A percentile compares a stretch with the other conserved stretches of the same genome.
phyloP scores from a whole-genome alignment of 441 rosid species.

The Populus trichocarpa region DNA sequence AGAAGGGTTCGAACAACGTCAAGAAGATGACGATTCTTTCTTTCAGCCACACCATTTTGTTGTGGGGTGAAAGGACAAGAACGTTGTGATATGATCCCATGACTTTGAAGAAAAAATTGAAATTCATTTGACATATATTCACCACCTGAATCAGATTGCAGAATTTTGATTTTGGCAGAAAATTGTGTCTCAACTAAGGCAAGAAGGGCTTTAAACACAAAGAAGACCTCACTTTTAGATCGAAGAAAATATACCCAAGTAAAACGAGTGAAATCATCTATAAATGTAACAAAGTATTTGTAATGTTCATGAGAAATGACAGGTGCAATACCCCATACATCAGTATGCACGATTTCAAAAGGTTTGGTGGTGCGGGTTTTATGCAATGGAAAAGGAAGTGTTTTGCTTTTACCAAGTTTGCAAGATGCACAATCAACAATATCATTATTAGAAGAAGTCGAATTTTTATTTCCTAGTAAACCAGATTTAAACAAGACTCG shows the following conservation, averaged over 20 bases:
- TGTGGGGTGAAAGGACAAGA: background rate
- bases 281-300: too few relatives aligned
- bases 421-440: too few relatives aligned
- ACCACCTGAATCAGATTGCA: background rate
- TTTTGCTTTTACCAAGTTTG: too few relatives aligned
- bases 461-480: too few relatives aligned
- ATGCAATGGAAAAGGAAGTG: background rate
- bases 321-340: conserved; percentile 1
- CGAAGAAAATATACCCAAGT: background rate
- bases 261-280: too few relatives aligned
- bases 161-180: background rate
- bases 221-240: background rate
- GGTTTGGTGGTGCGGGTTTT: background rate
- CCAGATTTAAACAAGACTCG: too few relatives aligned
- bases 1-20: background rate
- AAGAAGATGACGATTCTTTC: background rate
- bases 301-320: background rate
- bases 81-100: background rate
- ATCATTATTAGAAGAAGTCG: too few relatives aligned
- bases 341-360: background rate
- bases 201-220: background rate
- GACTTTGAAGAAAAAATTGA: background rate
- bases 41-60: background rate
- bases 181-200: background rate
- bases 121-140: background rate